Evolutionary conservation across 805 yeast species (phyloP).

Genomic region (Kazachstania africana): DNA sequence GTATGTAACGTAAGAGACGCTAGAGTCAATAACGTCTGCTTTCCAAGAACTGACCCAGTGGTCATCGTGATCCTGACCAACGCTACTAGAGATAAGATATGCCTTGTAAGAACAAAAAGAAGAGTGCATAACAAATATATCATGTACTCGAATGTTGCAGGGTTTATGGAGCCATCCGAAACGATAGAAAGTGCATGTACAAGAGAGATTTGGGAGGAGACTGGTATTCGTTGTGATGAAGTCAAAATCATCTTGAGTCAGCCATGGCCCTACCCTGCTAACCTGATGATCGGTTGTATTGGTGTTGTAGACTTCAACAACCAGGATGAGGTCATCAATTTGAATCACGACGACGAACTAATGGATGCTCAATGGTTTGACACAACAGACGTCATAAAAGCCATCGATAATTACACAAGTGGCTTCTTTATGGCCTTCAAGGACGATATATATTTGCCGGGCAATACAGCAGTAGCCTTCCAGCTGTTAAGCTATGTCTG

Average conservation of each 20-base stretch:
- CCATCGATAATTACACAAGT: slow-evolving; percentile 21
- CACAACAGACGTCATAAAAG: slow-evolving; percentile 35
- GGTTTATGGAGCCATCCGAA: slow-evolving; percentile 93
- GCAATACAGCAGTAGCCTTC: slow-evolving; percentile 22
- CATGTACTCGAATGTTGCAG: slow-evolving; percentile 83
- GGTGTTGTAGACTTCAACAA: slow-evolving; percentile 67
- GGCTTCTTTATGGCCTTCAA: slow-evolving; percentile 14
- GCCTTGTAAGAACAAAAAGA: slow-evolving; percentile 62
- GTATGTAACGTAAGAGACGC: slow-evolving; percentile 30
- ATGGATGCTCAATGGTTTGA: slow-evolving; percentile 82
- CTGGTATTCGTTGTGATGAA: slow-evolving; percentile 58
- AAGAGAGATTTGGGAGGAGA: slow-evolving; percentile 92
- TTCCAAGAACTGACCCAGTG: slow-evolving; percentile 89
- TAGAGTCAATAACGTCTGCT: slow-evolving; percentile 61
- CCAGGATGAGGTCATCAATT: slow-evolving; percentile 47
- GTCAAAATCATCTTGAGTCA: slow-evolving; percentile 63
- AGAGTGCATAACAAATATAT: slow-evolving; percentile 31
- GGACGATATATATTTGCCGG: slow-evolving; percentile 19
- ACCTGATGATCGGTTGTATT: slow-evolving; percentile 85
- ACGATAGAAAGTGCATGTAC: slow-evolving; percentile 78
- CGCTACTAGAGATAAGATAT: slow-evolving; percentile 43
- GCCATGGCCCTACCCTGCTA: slow-evolving; percentile 97
- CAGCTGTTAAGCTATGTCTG: slow-evolving; percentile 10
- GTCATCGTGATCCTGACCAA: slow-evolving; percentile 72
- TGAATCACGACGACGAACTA: slow-evolving; percentile 79